Conservation (phyloP, 2,329 filamentous ascomycete species). For the Neurospora crassa region DNA sequence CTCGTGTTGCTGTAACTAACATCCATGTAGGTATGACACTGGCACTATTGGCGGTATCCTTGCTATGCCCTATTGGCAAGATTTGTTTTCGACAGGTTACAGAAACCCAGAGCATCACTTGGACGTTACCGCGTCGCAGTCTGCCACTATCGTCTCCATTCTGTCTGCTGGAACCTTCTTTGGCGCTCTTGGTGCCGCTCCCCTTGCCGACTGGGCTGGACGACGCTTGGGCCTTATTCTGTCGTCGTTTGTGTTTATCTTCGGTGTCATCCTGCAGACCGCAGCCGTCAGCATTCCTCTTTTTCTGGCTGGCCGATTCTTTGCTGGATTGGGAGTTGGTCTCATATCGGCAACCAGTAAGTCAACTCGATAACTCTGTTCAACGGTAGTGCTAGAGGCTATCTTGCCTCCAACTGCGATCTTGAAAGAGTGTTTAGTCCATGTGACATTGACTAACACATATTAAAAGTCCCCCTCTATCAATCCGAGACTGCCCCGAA, state of each 20-base stretch:
- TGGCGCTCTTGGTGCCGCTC: neutral
- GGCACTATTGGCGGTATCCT: neutral
- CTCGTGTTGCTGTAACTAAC: neutral
- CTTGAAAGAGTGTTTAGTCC: neutral
- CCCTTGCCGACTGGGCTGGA: neutral
- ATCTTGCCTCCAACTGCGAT: neutral
- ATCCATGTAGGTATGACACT: neutral
- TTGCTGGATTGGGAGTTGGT: neutral
- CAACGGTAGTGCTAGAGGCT: neutral
- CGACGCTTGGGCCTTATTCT: neutral
- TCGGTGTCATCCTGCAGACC: neutral
- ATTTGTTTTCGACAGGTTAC: neutral
- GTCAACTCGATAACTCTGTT: neutral
- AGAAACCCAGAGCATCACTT: neutral
- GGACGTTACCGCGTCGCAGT: neutral
- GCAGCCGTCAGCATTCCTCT: neutral
- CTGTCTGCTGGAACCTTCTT: neutral
- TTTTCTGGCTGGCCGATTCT: neutral
- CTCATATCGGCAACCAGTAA: neutral
- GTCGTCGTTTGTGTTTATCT: neutral
- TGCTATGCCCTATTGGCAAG: neutral
- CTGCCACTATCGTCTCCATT: neutral
- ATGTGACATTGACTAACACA: neutral
- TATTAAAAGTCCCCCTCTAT: neutral
- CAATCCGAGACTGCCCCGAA: neutral